Conservation (phyloP, 2,329 filamentous ascomycete genomes). For the Pseudogymnoascus sp. region DNA sequence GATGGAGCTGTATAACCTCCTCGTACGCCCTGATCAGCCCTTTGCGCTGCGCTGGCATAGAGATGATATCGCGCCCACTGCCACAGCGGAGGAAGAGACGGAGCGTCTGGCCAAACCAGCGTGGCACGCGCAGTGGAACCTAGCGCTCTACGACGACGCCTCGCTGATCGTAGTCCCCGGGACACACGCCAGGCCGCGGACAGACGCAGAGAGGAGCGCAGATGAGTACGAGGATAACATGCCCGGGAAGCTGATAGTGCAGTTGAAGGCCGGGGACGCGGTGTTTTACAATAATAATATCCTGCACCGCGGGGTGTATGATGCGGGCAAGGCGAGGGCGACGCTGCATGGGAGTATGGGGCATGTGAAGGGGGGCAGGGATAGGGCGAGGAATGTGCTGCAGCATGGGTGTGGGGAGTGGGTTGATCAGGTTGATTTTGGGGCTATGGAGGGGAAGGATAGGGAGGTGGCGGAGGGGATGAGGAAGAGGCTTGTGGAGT, state of each 20-base stretch:
- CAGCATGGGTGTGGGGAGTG: conserved; percentile 65
- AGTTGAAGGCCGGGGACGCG: conserved; percentile 63
- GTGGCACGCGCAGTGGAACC: conserved; percentile 79
- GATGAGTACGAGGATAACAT: conserved; percentile 53
- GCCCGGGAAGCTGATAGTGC: conserved; percentile 56
- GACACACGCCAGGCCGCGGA: conserved; percentile 63
- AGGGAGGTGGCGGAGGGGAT: conserved; percentile 50
- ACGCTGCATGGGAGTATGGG: conserved; percentile 68
- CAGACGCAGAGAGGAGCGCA: conserved; percentile 57
- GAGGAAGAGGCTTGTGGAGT: conserved; percentile 50
- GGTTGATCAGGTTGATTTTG: conserved; percentile 52
- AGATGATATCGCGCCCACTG: conserved; percentile 67
- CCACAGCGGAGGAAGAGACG: conserved; percentile 57
- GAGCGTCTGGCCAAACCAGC: conserved; percentile 49
- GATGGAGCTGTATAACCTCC: conserved; percentile 82
- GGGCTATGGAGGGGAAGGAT: conserved; percentile 34
- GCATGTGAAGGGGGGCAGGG: conserved; percentile 42
- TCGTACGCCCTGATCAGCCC: conserved; percentile 61
- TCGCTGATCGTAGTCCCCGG: conserved; percentile 70
- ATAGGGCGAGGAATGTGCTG: conserved; percentile 61
- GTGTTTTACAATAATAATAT: conserved; percentile 92
- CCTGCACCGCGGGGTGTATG: conserved; percentile 62
- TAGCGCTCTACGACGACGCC: conserved; percentile 67
- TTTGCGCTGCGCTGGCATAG: conserved; percentile 79
- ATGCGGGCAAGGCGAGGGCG: conserved; percentile 49